phyloP scores from a whole-genome alignment of 1,284 basidiomycete genomes.

The Cutaneotrichosporon cutaneum region DNA sequence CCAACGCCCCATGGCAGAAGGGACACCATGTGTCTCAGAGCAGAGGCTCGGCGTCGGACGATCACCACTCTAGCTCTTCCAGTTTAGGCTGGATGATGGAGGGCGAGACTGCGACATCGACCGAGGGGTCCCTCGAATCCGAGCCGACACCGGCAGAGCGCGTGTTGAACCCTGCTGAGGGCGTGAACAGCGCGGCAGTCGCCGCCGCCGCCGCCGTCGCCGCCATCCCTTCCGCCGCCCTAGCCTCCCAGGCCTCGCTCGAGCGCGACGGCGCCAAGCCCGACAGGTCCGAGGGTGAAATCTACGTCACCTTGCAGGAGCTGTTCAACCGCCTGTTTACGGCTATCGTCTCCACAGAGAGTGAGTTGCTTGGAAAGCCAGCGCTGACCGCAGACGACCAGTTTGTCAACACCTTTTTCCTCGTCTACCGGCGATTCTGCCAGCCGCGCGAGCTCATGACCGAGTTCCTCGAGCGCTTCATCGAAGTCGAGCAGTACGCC shows the following conservation, averaged over 20 bases:
- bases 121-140: slow-evolving; percentile 14
- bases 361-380: slow-evolving; percentile 25
- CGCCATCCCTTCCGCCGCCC: background rate
- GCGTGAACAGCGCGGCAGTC: background rate
- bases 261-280: slow-evolving; percentile 1
- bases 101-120: slow-evolving; percentile 14
- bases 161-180: background rate
- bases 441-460: slow-evolving; percentile 42
- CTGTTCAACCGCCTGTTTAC: slow-evolving; percentile 43
- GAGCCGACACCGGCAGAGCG: background rate
- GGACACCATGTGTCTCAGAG: slow-evolving; percentile 1
- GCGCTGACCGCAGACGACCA: slow-evolving; percentile 29
- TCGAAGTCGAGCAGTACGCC: slow-evolving; percentile 37
- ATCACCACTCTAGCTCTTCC: slow-evolving; percentile 33
- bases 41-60: slow-evolving; percentile 9
- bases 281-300: background rate
- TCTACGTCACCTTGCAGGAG: slow-evolving; percentile 33
- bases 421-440: slow-evolving; percentile 50
- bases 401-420: slow-evolving; percentile 47
- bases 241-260: background rate
- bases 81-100: slow-evolving; percentile 41
- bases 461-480: slow-evolving; percentile 42
- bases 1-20: slow-evolving; percentile 1
- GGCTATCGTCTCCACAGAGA: slow-evolving; percentile 43
- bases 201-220: background rate